phyloP scores from a whole-genome alignment of 2,329 filamentous ascomycete species.

The Fusarium sp. region DNA sequence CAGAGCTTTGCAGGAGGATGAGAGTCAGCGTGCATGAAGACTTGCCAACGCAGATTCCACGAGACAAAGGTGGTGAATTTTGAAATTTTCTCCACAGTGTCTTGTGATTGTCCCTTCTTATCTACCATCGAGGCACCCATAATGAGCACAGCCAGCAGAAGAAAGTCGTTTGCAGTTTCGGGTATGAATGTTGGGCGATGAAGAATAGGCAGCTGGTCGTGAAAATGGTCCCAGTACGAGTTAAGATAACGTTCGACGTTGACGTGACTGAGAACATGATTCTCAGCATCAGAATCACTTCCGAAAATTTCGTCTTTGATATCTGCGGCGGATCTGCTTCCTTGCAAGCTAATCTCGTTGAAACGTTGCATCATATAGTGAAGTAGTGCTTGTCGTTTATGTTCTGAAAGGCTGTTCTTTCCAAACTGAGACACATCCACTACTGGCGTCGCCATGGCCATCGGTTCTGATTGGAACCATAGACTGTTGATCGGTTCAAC shows the following conservation, averaged over 20 bases:
- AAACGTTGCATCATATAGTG: conserved; percentile 47
- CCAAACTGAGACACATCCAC: conserved; percentile 41
- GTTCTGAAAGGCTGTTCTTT: conserved; percentile 43
- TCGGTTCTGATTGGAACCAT: conserved; percentile 45
- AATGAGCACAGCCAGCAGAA: conserved; percentile 43
- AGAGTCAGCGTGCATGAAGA: conserved; percentile 47
- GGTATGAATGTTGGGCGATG: conserved; percentile 45
- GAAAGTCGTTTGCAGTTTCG: conserved; percentile 45
- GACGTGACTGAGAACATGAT: conserved; percentile 41
- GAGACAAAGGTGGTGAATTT: conserved; percentile 47
- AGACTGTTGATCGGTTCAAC: conserved; percentile 45
- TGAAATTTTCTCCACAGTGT: conserved; percentile 42
- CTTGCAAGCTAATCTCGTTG: conserved; percentile 45
- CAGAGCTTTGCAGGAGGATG: conserved; percentile 46
- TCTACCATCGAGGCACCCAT: conserved; percentile 47
- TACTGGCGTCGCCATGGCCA: conserved; percentile 39
- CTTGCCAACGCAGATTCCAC: conserved; percentile 46
- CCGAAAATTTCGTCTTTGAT: conserved; percentile 47
- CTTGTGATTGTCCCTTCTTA: conserved; percentile 32
- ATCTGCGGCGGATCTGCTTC: conserved; percentile 43
- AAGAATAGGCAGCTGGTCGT: conserved; percentile 45
- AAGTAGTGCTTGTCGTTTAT: conserved; percentile 44
- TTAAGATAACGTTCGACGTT: conserved; percentile 45
- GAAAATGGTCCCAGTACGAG: conserved; percentile 46
- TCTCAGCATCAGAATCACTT: conserved; percentile 43